Evolutionary conservation across 148 eudicot species (phyloP).

Genomic region (Polygonum maritimum): DNA sequence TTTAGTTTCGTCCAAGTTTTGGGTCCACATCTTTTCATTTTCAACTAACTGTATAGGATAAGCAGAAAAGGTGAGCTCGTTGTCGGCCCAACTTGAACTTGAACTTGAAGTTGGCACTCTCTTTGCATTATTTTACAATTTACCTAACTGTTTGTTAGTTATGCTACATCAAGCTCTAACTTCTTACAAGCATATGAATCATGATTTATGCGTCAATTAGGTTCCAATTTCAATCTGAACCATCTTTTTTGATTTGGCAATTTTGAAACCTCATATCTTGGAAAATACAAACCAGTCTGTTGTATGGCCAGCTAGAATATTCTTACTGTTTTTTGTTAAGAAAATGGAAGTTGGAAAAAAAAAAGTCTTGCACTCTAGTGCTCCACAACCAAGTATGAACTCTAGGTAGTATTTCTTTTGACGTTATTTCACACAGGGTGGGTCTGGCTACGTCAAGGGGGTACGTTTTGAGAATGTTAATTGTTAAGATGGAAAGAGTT

Average conservation of each 20-base stretch:
- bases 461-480: constrained; percentile 69
- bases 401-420: not conserved
- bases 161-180: not conserved
- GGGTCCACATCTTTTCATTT: constrained; percentile 1
- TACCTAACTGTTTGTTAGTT: not conserved
- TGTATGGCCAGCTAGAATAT: too few species aligned
- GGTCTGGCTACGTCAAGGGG: constrained; percentile 70
- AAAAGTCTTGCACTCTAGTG: too few species aligned
- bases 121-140: too few species aligned
- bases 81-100: not conserved
- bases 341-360: too few species aligned
- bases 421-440: constrained; percentile 56
- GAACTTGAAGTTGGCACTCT: too few species aligned
- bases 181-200: not conserved
- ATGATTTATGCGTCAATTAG: not conserved
- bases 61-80: not conserved
- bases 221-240: not conserved
- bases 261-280: not conserved
- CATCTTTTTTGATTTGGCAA: not conserved
- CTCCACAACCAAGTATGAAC: not conserved
- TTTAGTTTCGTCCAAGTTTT: not conserved
- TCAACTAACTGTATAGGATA: not conserved
- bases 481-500: constrained; percentile 75
- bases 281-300: too few species aligned
- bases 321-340: too few species aligned